Percentiles rank a stretch among this genome's conserved stretches.
phyloP scores from a whole-genome alignment of 495 filamentous ascomycete species.

The Polyplosphaeria fusca region DNA sequence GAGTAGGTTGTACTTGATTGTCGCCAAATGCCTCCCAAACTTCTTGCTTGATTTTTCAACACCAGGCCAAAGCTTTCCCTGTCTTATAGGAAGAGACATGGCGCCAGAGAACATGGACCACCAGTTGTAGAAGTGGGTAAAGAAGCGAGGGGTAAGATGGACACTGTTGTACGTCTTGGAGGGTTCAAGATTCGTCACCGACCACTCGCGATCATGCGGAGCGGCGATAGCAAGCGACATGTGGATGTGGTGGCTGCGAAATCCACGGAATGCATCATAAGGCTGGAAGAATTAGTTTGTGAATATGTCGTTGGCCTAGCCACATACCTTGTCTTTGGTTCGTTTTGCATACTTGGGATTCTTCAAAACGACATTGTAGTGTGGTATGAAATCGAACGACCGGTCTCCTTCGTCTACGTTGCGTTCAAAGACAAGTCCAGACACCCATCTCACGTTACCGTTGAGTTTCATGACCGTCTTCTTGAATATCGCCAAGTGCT shows the following conservation, averaged over 20 bases:
- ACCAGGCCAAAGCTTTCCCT: constrained; percentile 86
- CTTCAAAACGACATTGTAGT: constrained; percentile 87
- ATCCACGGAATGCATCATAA: constrained; percentile 91
- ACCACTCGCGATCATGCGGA: constrained; percentile 77
- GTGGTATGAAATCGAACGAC: constrained; percentile 83
- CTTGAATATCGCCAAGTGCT: constrained; percentile 78
- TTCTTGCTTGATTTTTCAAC: constrained; percentile 96
- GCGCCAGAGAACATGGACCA: constrained; percentile 94
- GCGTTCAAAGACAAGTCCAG: constrained; percentile 88
- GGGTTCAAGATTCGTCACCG: constrained; percentile 63
- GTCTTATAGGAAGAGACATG: constrained; percentile 91
- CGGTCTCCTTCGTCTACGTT: constrained; percentile 63
- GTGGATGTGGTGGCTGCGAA: constrained; percentile 93
- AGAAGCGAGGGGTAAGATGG: constrained; percentile 89
- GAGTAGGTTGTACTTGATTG: constrained; percentile 93
- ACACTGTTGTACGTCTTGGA: constrained; percentile 92
- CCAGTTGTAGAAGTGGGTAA: constrained; percentile 98
- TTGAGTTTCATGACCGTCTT: constrained; percentile 99
- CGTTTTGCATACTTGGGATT: constrained; percentile 68
- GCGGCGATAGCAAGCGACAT: constrained; percentile 86
- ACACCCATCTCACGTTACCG: constrained; percentile 85
- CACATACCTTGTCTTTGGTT: constrained; percentile 38
- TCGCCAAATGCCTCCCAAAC: constrained; percentile 92
- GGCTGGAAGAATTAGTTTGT: constrained; percentile 43
- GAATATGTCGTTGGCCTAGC: not conserved